Evolutionary conservation across 257 asterid genomes (phyloP).

Genomic region (Rehmannia glutinosa): DNA sequence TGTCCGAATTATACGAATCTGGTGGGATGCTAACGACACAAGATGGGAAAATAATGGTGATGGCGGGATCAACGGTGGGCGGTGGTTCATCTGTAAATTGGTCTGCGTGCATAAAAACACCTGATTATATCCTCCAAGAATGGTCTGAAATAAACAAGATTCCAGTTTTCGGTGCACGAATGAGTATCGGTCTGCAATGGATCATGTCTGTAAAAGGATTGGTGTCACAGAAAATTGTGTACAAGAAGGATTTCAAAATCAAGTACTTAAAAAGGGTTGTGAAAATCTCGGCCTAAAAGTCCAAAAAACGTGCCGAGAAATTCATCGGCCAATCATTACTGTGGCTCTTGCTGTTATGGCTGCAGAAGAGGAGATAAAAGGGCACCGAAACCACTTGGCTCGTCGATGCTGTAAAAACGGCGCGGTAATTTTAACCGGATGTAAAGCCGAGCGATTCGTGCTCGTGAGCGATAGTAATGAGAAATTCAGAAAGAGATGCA

Average conservation of each 20-base stretch:
- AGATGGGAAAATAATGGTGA: constrained; percentile 68
- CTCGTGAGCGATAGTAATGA: constrained; percentile 25
- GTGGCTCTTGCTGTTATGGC: constrained; percentile 89
- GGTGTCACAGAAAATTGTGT: constrained; percentile 62
- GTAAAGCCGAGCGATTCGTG: constrained; percentile 57
- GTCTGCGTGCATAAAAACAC: constrained; percentile 85
- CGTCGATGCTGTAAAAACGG: constrained; percentile 76
- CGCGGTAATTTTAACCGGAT: constrained; percentile 72
- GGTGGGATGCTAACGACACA: constrained; percentile 63
- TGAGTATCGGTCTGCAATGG: constrained; percentile 77
- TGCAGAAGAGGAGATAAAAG: constrained; percentile 84
- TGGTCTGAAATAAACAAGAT: constrained; percentile 59
- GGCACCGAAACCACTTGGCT: constrained; percentile 86
- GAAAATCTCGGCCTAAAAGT: constrained; percentile 64
- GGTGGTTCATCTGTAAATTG: constrained; percentile 83
- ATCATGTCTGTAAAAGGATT: constrained; percentile 58
- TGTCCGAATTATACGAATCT: constrained; percentile 56
- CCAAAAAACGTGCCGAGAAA: constrained; percentile 55
- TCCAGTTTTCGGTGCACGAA: constrained; percentile 41
- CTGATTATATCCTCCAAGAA: constrained; percentile 59
- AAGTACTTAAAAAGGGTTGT: constrained; percentile 59
- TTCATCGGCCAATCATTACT: constrained; percentile 63
- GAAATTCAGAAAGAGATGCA: constrained; percentile 40
- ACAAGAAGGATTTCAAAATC: constrained; percentile 71
- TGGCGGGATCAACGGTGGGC: constrained; percentile 76